Evolutionary conservation across 2,329 filamentous ascomycete species (phyloP).

Genomic region (Epichloe scottii): DNA sequence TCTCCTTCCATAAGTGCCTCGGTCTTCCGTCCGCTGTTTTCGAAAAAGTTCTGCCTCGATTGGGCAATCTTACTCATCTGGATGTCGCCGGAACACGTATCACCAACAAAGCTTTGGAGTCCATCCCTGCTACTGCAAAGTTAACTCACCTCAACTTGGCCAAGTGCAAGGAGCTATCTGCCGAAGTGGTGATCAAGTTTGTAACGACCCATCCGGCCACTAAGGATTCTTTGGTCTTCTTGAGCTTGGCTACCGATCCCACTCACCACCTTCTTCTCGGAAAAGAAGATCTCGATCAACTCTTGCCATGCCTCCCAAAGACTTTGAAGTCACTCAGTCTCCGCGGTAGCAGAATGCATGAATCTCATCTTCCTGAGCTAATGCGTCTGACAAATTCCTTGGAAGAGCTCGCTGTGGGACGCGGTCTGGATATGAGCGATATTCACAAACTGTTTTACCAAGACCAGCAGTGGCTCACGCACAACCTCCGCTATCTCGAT

Average conservation of each 20-base stretch:
- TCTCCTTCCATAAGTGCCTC: conserved; percentile 70
- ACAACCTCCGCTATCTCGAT: conserved; percentile 62
- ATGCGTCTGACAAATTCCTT: conserved; percentile 53
- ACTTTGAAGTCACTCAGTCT: conserved; percentile 63
- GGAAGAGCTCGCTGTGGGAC: conserved; percentile 64
- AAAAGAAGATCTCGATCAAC: conserved; percentile 47
- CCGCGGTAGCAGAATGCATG: conserved; percentile 59
- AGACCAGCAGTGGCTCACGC: conserved; percentile 31
- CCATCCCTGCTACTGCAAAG: conserved; percentile 57
- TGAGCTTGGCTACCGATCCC: conserved; percentile 62
- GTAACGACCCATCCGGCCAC: conserved; percentile 59
- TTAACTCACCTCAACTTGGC: conserved; percentile 69
- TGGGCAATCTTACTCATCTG: conserved; percentile 58
- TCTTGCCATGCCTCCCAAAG: conserved; percentile 53
- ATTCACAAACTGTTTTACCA: conserved; percentile 52
- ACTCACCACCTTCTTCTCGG: conserved; percentile 61
- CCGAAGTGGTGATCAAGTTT: conserved; percentile 56
- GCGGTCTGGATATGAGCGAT: conserved; percentile 51
- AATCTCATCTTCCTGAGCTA: conserved; percentile 50
- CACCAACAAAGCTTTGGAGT: conserved; percentile 55
- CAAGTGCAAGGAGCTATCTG: conserved; percentile 59
- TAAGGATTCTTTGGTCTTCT: conserved; percentile 48
- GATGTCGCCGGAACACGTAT: conserved; percentile 70
- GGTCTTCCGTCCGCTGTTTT: conserved; percentile 56
- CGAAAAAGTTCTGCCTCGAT: conserved; percentile 57